A percentile compares a stretch with the other conserved stretches of the same genome.
Evolutionary conservation across 2,329 filamentous ascomycete genomes (phyloP).

Genomic region (Diaporthe longicolla): DNA sequence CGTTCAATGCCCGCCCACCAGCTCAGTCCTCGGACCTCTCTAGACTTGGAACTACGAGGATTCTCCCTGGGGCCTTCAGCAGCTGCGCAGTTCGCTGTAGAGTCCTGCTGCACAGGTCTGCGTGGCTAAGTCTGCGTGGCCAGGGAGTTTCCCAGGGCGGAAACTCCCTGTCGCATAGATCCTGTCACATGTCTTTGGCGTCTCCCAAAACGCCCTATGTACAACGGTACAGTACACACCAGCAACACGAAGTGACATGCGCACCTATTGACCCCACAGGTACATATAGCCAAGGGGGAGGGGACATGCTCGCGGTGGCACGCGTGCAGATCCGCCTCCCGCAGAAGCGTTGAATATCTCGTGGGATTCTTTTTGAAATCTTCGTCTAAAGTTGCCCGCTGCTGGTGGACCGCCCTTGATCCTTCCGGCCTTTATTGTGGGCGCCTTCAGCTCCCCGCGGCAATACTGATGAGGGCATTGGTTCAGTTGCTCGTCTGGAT

Average conservation of each 20-base stretch:
- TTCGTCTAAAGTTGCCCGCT: conserved; percentile 24
- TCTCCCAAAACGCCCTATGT: background rate
- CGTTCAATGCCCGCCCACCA: background rate
- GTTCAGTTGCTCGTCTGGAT: conserved; percentile 2
- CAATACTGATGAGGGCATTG: conserved; percentile 12
- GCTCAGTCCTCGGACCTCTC: background rate
- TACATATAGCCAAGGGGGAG: background rate
- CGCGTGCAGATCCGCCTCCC: conserved; percentile 17
- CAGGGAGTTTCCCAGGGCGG: background rate
- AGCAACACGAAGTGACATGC: background rate
- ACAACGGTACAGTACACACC: background rate
- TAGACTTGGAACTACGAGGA: background rate
- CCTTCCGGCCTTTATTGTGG: conserved; percentile 20
- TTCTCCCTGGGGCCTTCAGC: background rate
- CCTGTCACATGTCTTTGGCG: conserved; percentile 4
- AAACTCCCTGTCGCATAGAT: background rate
- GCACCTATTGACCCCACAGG: background rate
- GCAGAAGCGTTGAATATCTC: conserved; percentile 23
- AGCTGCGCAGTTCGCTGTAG: conserved; percentile 3
- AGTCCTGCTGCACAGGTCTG: background rate
- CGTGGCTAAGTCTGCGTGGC: too few species aligned
- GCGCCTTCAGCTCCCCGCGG: conserved; percentile 18
- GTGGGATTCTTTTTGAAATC: conserved; percentile 8
- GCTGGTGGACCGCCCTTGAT: conserved; percentile 16
- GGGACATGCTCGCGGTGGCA: background rate